Evolutionary conservation across 148 eudicot species (phyloP).

Genomic region (Heliosperma pusillum): DNA sequence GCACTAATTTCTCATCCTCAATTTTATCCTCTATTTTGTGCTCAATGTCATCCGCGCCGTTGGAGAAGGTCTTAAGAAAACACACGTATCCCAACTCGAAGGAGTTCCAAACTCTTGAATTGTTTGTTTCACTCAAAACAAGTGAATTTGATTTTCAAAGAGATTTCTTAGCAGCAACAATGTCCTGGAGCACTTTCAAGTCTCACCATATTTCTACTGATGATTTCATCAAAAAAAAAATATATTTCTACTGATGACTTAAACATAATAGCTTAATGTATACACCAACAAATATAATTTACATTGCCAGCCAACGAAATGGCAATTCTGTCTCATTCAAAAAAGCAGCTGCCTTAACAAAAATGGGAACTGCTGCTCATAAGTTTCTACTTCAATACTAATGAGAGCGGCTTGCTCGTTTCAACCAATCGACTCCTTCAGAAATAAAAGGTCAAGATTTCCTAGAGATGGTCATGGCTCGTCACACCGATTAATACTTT

Average conservation of each 20-base stretch:
- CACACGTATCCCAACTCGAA: too few species aligned
- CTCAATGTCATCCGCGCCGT: too few species aligned
- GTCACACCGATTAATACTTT: not conserved
- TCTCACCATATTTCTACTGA: too few species aligned
- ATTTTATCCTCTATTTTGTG: too few species aligned
- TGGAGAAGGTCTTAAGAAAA: too few species aligned
- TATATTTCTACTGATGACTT: too few species aligned
- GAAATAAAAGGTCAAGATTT: not conserved
- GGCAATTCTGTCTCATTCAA: slow-evolving; percentile 9
- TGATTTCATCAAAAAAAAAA: too few species aligned
- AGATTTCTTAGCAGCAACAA: too few species aligned
- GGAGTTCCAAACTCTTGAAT: too few species aligned
- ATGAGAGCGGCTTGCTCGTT: not conserved
- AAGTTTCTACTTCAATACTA: slow-evolving; percentile 8
- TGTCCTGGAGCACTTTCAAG: not conserved
- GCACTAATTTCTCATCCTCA: too few species aligned
- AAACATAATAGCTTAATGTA: not conserved
- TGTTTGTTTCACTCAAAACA: too few species aligned
- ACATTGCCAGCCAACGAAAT: not conserved
- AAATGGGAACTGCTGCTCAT: slow-evolving; percentile 3
- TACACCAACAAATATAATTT: not conserved
- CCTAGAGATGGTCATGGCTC: not conserved
- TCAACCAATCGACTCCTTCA: slow-evolving; percentile 8
- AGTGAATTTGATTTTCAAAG: too few species aligned
- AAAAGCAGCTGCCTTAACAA: slow-evolving; percentile 6